Base-by-base conservation (phyloP, 352 stramenopile genomes). In the Globisporangium megalacanthum region DNA sequence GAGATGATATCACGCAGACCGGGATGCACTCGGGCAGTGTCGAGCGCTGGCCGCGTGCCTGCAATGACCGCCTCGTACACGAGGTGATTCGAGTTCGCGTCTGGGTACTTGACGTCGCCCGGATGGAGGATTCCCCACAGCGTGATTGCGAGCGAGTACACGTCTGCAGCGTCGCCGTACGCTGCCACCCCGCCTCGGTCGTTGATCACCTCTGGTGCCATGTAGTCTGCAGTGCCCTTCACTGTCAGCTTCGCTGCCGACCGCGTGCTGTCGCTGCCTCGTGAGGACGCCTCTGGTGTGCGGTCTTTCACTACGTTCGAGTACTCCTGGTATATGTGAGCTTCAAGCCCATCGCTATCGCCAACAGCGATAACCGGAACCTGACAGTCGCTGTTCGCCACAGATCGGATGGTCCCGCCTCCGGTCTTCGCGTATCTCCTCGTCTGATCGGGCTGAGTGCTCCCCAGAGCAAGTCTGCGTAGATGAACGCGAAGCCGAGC, bases 161-260 rank as follows among this genome's bases (percentile, higher is more conserved):
- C 58, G 44, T 86, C 76, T 11, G 73, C 70, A 1, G 65, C 64
- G 41, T 86, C 72, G 47, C 54, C 62, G 50, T 83, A 86, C 25
- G 48, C 48, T 4, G 62, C 60, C 14, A 60, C 48, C 2, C 65
- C 65, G 6, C 52, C 59, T 20, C 51, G 36, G 52, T 62, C 71
- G 29, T 66, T 64, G 52, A 88, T 79, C 4, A 88, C 55, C 44
- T 88, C 77, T 0, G 77, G 77, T 6, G 77, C 77, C 77, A 86
- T 79, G 64, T 83, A 83, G 25, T 77, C 62, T 11, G 75, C 58
- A 1, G 65, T 77, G 33, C 68, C 69, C 11, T 66, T 60, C 33
- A 83, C 69, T 0, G 59, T 60, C 46, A 59, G 47, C 33, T 64
- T 44, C 17, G 41, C 17, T 9, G 33, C 20, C 6, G 39, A 9